phyloP scores from a whole-genome alignment of 2,329 filamentous ascomycete species.

The Hymenoscyphus occultus region DNA sequence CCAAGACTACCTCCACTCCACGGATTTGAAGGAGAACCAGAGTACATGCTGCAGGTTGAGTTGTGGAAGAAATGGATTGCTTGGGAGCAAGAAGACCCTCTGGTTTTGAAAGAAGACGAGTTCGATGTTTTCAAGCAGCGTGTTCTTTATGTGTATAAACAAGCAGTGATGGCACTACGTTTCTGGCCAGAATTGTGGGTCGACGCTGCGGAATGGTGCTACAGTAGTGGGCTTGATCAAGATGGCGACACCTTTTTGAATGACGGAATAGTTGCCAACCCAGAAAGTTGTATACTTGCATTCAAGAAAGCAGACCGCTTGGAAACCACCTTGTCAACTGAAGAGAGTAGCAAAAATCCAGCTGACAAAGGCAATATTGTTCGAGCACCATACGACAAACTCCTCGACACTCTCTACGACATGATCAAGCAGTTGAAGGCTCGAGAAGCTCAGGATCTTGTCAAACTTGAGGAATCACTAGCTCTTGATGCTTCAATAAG shows the following conservation, averaged over 20 bases:
- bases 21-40: conserved; percentile 82
- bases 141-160: conserved; percentile 87
- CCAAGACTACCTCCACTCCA: conserved; percentile 78
- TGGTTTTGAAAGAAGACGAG: conserved; percentile 83
- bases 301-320: conserved; percentile 87
- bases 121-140: conserved; percentile 70
- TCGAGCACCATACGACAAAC: conserved; percentile 76
- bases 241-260: conserved; percentile 68
- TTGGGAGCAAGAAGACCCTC: conserved; percentile 91
- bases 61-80: conserved; percentile 92
- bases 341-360: conserved; percentile 67
- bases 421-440: conserved; percentile 72
- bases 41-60: conserved; percentile 79
- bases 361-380: conserved; percentile 61
- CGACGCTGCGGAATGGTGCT: conserved; percentile 90
- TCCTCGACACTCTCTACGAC: conserved; percentile 84
- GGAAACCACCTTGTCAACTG: conserved; percentile 72
- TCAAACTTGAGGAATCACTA: conserved; percentile 52
- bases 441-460: conserved; percentile 56
- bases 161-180: conserved; percentile 85
- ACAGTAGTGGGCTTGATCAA: conserved; percentile 67
- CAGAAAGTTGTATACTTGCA: conserved; percentile 86
- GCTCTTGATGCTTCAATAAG: conserved; percentile 35
- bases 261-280: conserved; percentile 83
- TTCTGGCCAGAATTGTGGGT: conserved; percentile 98